These are phyloP conservation scores for Chaetomiaceae sp. DNA, from an alignment of 2,329 filamentous ascomycete species.

Conservation along the genomic window DNA sequence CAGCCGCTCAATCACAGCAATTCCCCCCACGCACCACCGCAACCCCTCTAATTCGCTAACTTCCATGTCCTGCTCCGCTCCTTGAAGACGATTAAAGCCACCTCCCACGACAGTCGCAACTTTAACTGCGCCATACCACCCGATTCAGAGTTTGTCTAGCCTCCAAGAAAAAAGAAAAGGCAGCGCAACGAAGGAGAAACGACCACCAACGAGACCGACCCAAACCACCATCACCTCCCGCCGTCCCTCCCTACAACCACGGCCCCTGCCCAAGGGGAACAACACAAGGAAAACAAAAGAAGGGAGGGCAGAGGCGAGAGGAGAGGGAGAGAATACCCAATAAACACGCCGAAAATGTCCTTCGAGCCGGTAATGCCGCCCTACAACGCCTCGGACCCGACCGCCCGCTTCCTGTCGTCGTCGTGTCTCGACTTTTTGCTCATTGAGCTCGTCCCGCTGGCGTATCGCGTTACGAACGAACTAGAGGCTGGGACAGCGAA, in stretches of 20 bases:
- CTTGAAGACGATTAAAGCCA: too few species aligned
- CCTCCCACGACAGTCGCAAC: too few species aligned
- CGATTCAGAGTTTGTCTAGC: too few species aligned
- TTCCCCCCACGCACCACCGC: background rate
- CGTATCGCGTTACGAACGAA: constrained; percentile 77
- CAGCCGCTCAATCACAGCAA: background rate
- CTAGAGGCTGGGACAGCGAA: constrained; percentile 43
- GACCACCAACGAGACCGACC: too few species aligned
- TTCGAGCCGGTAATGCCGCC: constrained; percentile 66
- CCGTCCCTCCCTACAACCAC: background rate
- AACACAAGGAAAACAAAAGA: background rate
- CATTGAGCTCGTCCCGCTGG: constrained; percentile 94
- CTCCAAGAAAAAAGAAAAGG: too few species aligned
- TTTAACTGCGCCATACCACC: too few species aligned
- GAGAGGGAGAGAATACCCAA: background rate
- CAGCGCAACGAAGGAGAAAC: too few species aligned
- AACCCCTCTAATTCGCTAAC: too few species aligned
- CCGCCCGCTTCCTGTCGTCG: constrained; percentile 70
- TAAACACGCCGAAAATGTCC: constrained; percentile 57
- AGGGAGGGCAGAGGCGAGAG: background rate
- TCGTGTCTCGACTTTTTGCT: constrained; percentile 91
- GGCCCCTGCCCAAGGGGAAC: too few species aligned
- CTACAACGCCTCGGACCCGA: constrained; percentile 68
- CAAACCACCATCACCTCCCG: background rate
- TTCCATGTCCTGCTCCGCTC: too few species aligned